Evolutionary conservation across 2,329 filamentous ascomycete genomes (phyloP).

Genomic region (Colletotrichum gloeosporioides): DNA sequence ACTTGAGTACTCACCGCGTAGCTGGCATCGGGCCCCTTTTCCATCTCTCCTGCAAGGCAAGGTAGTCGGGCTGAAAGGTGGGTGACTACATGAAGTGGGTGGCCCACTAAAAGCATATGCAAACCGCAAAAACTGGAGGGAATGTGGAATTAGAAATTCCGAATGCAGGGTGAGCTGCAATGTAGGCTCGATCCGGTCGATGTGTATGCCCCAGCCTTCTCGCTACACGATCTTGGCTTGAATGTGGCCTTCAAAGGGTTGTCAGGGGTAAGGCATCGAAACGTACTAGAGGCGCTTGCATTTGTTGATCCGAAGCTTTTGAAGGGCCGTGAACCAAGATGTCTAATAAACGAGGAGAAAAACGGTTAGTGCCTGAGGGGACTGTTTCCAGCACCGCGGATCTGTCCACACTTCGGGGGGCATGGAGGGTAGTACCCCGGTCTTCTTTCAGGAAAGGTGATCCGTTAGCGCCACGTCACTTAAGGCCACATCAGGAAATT

Average conservation of each 20-base stretch:
- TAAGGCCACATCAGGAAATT: not conserved
- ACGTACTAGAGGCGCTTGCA: not conserved
- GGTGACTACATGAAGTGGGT: not conserved
- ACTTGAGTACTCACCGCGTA: not conserved
- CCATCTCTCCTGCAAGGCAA: not conserved
- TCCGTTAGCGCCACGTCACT: conserved; percentile 1
- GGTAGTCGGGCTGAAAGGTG: not conserved
- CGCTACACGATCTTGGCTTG: not conserved
- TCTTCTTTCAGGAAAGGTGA: conserved; percentile 6
- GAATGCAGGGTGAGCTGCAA: not conserved
- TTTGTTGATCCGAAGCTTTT: not conserved
- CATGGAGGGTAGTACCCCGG: conserved; percentile 6
- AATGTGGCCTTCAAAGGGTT: not conserved
- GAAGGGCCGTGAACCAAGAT: not conserved
- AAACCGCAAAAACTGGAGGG: not conserved
- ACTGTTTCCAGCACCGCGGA: not conserved
- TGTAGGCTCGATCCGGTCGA: not conserved
- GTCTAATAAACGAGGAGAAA: not conserved
- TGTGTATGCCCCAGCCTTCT: too few relatives aligned
- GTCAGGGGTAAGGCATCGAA: not conserved
- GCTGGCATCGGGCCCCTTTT: not conserved
- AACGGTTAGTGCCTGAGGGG: not conserved
- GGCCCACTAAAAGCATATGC: not conserved
- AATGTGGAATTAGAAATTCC: not conserved
- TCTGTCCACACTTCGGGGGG: not conserved